Evolutionary conservation across 108 stramenopile species (phyloP).

Genomic region (Asterionellopsis glacialis): DNA sequence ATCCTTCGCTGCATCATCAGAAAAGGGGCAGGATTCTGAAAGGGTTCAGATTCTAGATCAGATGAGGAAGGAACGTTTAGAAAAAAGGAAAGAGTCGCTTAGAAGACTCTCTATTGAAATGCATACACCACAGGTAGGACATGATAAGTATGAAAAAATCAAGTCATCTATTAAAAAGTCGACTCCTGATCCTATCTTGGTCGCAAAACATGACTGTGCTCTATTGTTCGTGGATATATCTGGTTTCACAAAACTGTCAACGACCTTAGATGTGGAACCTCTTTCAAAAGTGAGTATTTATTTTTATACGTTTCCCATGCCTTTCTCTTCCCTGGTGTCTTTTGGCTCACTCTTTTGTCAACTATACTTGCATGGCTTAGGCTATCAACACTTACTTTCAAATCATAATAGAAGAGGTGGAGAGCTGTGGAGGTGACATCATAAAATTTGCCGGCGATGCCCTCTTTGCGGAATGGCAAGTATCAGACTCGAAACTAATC

Average conservation of each 20-base stretch:
- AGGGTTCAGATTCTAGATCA: too few species aligned
- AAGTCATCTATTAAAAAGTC: too few species aligned
- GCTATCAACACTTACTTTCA: slow-evolving; percentile 42
- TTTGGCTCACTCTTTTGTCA: background rate
- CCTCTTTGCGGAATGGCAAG: slow-evolving; percentile 30
- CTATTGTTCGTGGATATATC: slow-evolving; percentile 51
- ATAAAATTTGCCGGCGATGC: slow-evolving; percentile 55
- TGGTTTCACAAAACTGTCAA: slow-evolving; percentile 37
- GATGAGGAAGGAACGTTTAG: too few species aligned
- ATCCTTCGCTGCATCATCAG: too few species aligned
- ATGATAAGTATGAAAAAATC: too few species aligned
- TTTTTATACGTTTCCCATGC: background rate
- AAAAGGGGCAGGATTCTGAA: too few species aligned
- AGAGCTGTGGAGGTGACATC: slow-evolving; percentile 32
- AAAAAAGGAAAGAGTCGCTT: too few species aligned
- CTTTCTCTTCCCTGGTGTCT: background rate
- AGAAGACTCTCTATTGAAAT: too few species aligned
- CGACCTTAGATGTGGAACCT: slow-evolving; percentile 18
- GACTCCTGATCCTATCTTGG: too few species aligned
- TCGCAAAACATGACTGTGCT: slow-evolving; percentile 4
- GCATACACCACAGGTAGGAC: too few species aligned
- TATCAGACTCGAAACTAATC: background rate
- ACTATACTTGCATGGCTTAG: background rate
- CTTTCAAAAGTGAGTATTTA: slow-evolving; percentile 4
- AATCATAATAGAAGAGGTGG: slow-evolving; percentile 25